Base-by-base conservation (phyloP, 768 basidiomycete genomes). In the Cyathus striatus region DNA sequence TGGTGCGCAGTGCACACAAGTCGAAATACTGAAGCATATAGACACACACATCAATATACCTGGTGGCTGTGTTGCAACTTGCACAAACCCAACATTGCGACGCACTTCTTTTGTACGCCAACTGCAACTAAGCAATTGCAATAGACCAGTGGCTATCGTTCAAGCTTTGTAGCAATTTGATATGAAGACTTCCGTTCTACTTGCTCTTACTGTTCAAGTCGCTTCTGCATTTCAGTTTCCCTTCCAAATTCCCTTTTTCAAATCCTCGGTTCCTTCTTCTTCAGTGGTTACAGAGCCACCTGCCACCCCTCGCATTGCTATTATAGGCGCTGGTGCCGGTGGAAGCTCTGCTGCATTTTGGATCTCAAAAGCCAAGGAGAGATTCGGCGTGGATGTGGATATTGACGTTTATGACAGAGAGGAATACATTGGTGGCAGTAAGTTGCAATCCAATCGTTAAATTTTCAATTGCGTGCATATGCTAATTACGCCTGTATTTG, bases 261-360 rank as follows among this genome's bases (percentile, higher is more conserved):
- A 71, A 36, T 50, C 60, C 34, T 65, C 57, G 22, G 45, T 45
- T 6, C 41, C 47, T 17, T 42, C 49, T 24, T 22, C 42, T 49
- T 14, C 30, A 32, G 45, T 55, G 23, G 25, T 43, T 7, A 24
- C 50, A 4, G 42, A 45, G 17, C 46, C 47, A n/a, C 43, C 52
- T 18, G 44, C 48, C 14, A 54, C 69, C 0, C 76, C 81, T 35
- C 66, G 83, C 37, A 73, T 96, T 51, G 93, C 92, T 6, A 81
- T 96, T 55, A 78, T 96, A 42, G 93, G 93, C 14, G 92, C 93
- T 0, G 93, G 93, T 21, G 91, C 93, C 12, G 90, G 73, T 7
- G 93, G 93, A 6, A 79, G 78, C 13, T 86, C 89, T 20, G 87
- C 91, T 17, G 90, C 81, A 2, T 88, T 79, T 56, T 88, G 91